These are phyloP conservation scores for Nakaseomyces kungkrabaensis DNA, from an alignment of 1,139 yeast species.

Conservation along the genomic window DNA sequence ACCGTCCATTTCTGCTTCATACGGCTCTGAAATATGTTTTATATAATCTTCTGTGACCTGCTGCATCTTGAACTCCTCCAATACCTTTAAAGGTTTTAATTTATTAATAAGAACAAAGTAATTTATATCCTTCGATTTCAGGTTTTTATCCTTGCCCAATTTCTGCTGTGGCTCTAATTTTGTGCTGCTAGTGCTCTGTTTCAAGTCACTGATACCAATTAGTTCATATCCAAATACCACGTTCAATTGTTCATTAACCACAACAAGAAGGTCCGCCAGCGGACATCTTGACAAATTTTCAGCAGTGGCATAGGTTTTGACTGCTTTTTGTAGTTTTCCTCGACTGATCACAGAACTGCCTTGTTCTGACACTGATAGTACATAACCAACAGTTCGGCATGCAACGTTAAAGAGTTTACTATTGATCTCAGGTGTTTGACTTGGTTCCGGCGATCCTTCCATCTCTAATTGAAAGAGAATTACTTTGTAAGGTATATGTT, in stretches of 20 bases:
- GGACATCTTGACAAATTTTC: conserved; percentile 1
- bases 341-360: not conserved
- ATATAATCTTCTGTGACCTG: not conserved
- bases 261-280: not conserved
- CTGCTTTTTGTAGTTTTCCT: conserved; percentile 2
- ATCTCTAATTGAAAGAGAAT: not conserved
- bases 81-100: not conserved
- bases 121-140: conserved; percentile 1
- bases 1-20: not conserved
- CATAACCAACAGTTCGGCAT: conserved; percentile 2
- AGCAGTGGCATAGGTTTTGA: not conserved
- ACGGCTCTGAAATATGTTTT: not conserved
- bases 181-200: not conserved
- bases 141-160: not conserved
- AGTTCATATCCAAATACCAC: not conserved
- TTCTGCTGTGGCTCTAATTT: not conserved
- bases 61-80: not conserved
- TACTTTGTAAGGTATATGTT: no score
- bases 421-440: conserved; percentile 18
- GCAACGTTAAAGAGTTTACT: conserved; percentile 14
- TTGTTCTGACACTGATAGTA: conserved; percentile 5
- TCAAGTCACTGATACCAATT: not conserved
- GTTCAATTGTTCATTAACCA: not conserved
- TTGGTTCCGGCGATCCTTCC: not conserved
- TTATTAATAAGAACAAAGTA: not conserved